A percentile compares a stretch with the other conserved stretches of the same genome.
Evolutionary conservation across 768 basidiomycete genomes (phyloP).

Genomic region (Chalciporus pseudorubinellus): DNA sequence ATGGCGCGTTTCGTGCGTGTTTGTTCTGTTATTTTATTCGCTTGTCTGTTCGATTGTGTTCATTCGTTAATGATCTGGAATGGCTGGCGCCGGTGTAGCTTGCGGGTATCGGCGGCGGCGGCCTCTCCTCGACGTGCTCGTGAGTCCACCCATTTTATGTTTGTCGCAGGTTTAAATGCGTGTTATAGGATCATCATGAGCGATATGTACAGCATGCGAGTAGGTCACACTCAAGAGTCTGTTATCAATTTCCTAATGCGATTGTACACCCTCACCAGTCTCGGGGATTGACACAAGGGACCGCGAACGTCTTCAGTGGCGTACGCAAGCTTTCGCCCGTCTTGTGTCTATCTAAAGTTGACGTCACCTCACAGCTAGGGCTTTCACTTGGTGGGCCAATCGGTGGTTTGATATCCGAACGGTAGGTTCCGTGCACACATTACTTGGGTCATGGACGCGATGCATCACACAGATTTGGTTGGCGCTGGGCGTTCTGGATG

Average conservation of each 20-base stretch:
- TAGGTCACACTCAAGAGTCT: not conserved
- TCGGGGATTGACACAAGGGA: not conserved
- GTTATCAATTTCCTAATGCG: not conserved
- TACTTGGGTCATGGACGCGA: not conserved
- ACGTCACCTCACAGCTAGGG: not conserved
- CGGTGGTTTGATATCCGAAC: conserved; percentile 13
- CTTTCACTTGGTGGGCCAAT: conserved; percentile 8
- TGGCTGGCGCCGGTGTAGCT: not conserved
- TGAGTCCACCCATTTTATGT: not conserved
- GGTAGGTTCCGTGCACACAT: not conserved
- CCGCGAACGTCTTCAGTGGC: not conserved
- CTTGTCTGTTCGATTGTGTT: not conserved
- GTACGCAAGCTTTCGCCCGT: not conserved
- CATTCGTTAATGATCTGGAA: not conserved
- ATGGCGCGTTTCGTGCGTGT: conserved; percentile 14
- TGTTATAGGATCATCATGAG: conserved; percentile 10
- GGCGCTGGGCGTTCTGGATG: conserved; percentile 15
- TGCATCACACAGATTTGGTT: conserved; percentile 11
- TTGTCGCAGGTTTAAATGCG: not conserved
- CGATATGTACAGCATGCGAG: conserved; percentile 12
- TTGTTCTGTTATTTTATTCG: not conserved
- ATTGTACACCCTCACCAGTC: not conserved
- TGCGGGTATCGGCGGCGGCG: not conserved
- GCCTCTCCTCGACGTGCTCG: not conserved
- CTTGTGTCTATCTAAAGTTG: not conserved